Conservation (phyloP, 495 filamentous ascomycete species). For the Lasiosphaeria hispida region DNA sequence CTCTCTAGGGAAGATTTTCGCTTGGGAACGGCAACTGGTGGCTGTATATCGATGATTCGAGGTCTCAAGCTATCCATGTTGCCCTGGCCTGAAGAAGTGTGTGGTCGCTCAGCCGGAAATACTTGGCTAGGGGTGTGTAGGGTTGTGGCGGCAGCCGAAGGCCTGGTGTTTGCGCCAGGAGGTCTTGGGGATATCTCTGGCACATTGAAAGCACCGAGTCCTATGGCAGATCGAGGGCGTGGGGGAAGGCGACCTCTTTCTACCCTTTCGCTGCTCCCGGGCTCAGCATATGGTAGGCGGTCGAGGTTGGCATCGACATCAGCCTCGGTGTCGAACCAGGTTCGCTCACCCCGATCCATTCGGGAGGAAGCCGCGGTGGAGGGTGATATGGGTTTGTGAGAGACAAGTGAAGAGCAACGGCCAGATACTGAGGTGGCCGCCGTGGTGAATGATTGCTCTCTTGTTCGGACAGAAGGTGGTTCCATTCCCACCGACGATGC, state of each 20-base stretch:
- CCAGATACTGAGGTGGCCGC: constrained; percentile 35
- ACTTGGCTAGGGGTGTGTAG: background rate
- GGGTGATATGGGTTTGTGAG: constrained; percentile 19
- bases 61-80: constrained; percentile 11
- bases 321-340: constrained; percentile 37
- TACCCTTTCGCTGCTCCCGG: background rate
- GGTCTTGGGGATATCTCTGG: background rate
- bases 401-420: constrained; percentile 29
- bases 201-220: background rate
- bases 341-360: constrained; percentile 17
- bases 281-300: background rate
- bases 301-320: constrained; percentile 12
- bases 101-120: constrained; percentile 11
- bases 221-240: background rate
- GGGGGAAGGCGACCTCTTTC: background rate
- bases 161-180: background rate
- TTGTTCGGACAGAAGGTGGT: constrained; percentile 26
- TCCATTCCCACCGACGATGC: constrained; percentile 26
- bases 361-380: constrained; percentile 12
- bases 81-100: constrained; percentile 12
- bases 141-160: background rate
- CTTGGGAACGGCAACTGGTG: constrained; percentile 15
- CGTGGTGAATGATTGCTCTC: constrained; percentile 37
- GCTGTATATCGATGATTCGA: constrained; percentile 29
- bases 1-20: constrained; percentile 17